Evolutionary conservation across 768 basidiomycete species (phyloP).

Genomic region (Russula emetica): DNA sequence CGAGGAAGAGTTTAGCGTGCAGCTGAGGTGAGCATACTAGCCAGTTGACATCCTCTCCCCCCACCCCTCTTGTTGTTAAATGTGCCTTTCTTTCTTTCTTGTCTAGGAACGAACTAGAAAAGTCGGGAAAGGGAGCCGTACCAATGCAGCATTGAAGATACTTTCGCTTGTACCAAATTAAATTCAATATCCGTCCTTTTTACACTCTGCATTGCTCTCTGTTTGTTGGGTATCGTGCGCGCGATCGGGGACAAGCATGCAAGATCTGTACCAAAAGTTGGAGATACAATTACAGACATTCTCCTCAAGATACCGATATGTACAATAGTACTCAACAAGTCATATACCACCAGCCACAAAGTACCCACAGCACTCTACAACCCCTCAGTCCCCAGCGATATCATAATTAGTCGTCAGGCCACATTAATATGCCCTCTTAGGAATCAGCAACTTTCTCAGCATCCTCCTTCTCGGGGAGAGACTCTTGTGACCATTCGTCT

Average conservation of each 20-base stretch:
- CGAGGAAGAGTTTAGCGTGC: conserved; percentile 94
- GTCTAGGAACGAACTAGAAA: conserved; percentile 61
- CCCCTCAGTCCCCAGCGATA: not conserved
- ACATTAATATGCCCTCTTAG: not conserved
- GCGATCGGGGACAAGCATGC: not conserved
- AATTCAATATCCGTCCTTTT: not conserved
- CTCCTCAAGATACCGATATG: conserved; percentile 1
- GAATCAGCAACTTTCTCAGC: not conserved
- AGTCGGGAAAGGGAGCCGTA: conserved; percentile 46
- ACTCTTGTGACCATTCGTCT: conserved; percentile 25
- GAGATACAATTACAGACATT: not conserved
- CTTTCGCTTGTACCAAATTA: conserved; percentile 2
- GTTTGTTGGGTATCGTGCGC: not conserved
- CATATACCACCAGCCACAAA: not conserved
- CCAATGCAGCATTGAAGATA: conserved; percentile 26
- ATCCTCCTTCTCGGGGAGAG: conserved; percentile 27
- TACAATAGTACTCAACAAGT: conserved; percentile 1
- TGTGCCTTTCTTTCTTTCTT: not conserved
- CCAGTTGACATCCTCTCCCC: not conserved
- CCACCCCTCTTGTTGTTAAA: not conserved
- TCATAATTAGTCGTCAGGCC: not conserved
- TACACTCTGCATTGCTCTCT: not conserved
- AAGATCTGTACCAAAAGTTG: not conserved
- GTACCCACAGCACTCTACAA: not conserved
- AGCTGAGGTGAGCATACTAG: conserved; percentile 70